A percentile compares a stretch with the other conserved stretches of the same genome.
Conservation (phyloP, 805 yeast genomes). For the Ogataea trehaloabstinens region DNA sequence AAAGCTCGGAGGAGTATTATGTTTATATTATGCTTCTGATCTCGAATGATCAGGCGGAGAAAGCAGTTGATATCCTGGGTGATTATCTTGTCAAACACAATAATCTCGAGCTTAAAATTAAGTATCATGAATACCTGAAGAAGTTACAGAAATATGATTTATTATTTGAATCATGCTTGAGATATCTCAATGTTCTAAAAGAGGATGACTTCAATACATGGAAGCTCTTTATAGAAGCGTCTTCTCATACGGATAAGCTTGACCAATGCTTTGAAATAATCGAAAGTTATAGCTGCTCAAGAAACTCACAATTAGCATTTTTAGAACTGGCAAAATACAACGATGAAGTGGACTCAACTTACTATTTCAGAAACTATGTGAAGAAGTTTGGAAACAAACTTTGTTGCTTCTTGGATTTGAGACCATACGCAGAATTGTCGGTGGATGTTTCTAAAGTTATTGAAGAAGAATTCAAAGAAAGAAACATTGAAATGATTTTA, state of each 20-base stretch:
- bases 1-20: constrained; percentile 63
- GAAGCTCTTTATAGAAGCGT: constrained; percentile 52
- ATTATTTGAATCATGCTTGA: constrained; percentile 39
- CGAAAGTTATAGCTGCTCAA: constrained; percentile 34
- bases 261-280: constrained; percentile 35
- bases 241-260: constrained; percentile 32
- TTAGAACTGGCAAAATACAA: constrained; percentile 40
- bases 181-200: constrained; percentile 42
- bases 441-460: constrained; percentile 7
- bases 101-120: constrained; percentile 63
- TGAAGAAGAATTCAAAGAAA: constrained; percentile 8
- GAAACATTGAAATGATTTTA: constrained; percentile 11
- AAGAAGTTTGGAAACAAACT: constrained; percentile 49
- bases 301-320: constrained; percentile 57
- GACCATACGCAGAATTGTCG: constrained; percentile 23
- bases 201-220: constrained; percentile 81
- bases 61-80: constrained; percentile 32
- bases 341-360: constrained; percentile 17
- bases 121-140: constrained; percentile 48
- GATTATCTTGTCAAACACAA: constrained; percentile 36
- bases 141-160: constrained; percentile 40
- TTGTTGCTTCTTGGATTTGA: constrained; percentile 65
- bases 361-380: constrained; percentile 42
- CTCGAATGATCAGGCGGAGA: constrained; percentile 33
- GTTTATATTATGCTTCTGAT: constrained; percentile 53